Percentiles rank a stretch among this genome's conserved stretches.
phyloP scores from a whole-genome alignment of 2,329 filamentous ascomycete genomes.

The Bisporella sp. region DNA sequence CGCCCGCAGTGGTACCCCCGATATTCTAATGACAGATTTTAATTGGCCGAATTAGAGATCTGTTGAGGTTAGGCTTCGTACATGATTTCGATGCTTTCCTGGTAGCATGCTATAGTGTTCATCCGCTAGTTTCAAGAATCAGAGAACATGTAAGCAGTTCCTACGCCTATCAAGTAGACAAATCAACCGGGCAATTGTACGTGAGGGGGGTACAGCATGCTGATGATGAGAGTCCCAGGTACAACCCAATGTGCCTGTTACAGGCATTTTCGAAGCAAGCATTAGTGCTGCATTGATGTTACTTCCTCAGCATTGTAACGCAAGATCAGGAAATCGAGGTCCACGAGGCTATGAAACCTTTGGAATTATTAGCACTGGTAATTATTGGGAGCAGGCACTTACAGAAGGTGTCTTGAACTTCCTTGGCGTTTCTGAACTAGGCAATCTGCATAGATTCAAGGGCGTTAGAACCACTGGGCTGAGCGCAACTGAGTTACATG shows the following conservation, averaged over 20 bases:
- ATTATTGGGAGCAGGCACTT: slow-evolving; percentile 73
- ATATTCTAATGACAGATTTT: too few species aligned
- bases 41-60: too few species aligned
- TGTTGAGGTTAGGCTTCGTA: too few species aligned
- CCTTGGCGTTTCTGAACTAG: slow-evolving; percentile 40
- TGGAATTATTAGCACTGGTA: slow-evolving; percentile 84
- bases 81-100: slow-evolving; percentile 65
- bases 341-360: slow-evolving; percentile 38
- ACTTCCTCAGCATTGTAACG: too few species aligned
- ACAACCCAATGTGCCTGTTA: slow-evolving; percentile 46
- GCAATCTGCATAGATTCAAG: slow-evolving; percentile 47
- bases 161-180: slow-evolving; percentile 22
- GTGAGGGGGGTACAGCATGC: too few species aligned
- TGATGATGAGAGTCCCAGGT: slow-evolving; percentile 5
- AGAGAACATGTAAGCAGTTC: too few species aligned
- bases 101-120: slow-evolving; percentile 82
- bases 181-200: too few species aligned
- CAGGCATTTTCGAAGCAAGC: slow-evolving; percentile 84
- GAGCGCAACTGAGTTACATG: slow-evolving; percentile 73
- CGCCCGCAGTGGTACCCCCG: too few species aligned
- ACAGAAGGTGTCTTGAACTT: slow-evolving; percentile 56
- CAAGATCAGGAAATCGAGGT: too few species aligned
- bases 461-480: slow-evolving; percentile 80
- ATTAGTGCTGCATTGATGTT: slow-evolving; percentile 37
- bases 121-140: slow-evolving; percentile 57